Evolutionary conservation across 257 asterid species (phyloP).

Genomic region (Striga asiatica): DNA sequence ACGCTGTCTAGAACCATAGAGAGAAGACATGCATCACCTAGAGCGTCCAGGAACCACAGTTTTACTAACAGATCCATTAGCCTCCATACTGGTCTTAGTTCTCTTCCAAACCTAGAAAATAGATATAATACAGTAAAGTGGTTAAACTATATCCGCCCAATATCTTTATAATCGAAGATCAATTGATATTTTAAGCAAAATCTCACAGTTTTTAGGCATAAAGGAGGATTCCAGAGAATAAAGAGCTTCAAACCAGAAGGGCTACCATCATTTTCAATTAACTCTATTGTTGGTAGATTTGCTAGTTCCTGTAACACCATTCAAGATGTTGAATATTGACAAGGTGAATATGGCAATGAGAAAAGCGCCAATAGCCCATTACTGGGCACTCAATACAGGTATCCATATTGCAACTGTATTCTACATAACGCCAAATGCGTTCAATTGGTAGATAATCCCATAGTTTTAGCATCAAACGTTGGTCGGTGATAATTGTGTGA

Average conservation of each 20-base stretch:
- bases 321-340: constrained; percentile 5
- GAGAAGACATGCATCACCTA: constrained; percentile 38
- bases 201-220: constrained; percentile 58
- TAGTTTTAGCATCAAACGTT: not conserved
- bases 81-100: constrained; percentile 26
- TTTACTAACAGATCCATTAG: constrained; percentile 28
- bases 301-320: constrained; percentile 61
- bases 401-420: not conserved
- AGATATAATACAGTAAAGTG: constrained; percentile 15
- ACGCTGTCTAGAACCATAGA: constrained; percentile 4
- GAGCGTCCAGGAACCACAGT: constrained; percentile 59
- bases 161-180: constrained; percentile 2
- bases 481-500: not conserved
- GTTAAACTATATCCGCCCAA: constrained; percentile 1
- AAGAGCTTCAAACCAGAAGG: constrained; percentile 83
- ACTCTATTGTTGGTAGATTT: constrained; percentile 47
- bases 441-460: constrained; percentile 3
- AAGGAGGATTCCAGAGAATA: constrained; percentile 93
- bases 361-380: not conserved
- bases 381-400: not conserved
- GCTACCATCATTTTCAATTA: constrained; percentile 86
- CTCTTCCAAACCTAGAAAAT: constrained; percentile 45
- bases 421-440: not conserved
- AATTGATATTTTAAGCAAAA: constrained; percentile 18
- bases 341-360: constrained; percentile 3